Evolutionary conservation across 2,329 filamentous ascomycete species (phyloP), one percentile per base, ranked within the genome.

Genomic region (Colletotrichum sp.): DNA sequence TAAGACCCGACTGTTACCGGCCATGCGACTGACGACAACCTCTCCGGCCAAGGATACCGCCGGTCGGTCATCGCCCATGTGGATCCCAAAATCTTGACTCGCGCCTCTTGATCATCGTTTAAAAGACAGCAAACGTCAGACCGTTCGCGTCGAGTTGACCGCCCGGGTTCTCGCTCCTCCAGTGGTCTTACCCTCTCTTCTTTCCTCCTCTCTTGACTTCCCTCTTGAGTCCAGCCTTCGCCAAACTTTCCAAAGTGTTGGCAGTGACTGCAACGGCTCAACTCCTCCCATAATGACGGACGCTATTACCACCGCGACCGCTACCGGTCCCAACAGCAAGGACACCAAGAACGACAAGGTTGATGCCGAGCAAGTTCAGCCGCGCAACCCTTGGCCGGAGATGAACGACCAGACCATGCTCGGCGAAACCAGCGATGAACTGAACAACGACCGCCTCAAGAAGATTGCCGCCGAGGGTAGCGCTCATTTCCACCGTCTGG

Each of bases 401-500:
- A 67, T 59, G 63, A 73, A 73, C 48, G 74, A 76, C 34, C 57
- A 59, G 57, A 74, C 59, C 64, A 76, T 76, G 74, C 74, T 76
- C 43, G 74, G 74, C 34, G 74, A 76, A 34, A 76, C 74, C 39
- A 76, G 74, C 70, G 80, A 83, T 65, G 82, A 83, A 67, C 78
- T 77, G 60, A 79, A 83, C 69, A 80, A 81, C 69, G 87, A 88
- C 76, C 78, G 86, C 57, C 88, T 89, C 81, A 86, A 87, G 81
- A 85, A 87, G 77, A 89, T 87, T 79, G 83, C 83, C 15, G 84
- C 83, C 3, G 80, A 87, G 78, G 89, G 88, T 72, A 84, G 64
- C 30, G 87, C 87, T 18, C 86, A 88, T 71, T 91, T 91, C 81
- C 83, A 89, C 77, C 87, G 87, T 57, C 85, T 91, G n/a, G 89